Base-by-base conservation (phyloP, 768 basidiomycete species). In the Mycena latifolia region DNA sequence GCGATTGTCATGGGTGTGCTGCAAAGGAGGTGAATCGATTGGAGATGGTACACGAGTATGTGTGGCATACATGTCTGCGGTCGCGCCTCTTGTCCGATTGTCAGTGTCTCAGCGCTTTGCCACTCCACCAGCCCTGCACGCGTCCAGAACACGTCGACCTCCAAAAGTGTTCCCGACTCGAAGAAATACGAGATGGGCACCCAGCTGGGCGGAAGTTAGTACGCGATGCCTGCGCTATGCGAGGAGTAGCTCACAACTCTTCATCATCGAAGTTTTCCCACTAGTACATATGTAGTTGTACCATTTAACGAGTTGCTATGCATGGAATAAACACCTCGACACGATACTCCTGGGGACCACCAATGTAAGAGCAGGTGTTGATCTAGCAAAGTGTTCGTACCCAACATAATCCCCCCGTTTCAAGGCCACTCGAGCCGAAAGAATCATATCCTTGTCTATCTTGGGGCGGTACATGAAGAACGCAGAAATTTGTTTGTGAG, bases 51-150 rank as follows among this genome's bases (percentile, higher is more conserved):
- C 43, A 45, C 43, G 43, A 45, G 43, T 45, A 45, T 28, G 43
- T 55, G 39, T 27, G 39, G 43, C 54, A 55, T 55, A 55, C 54
- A 55, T 41, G 54, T 55, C 54, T 55, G 54, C 39, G 54, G 54
- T 55, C 39, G 39, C 39, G 27, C 54, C 39, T 55, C 54, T 55
- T 55, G 54, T 55, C 41, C 54, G 39, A 55, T 55, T 55, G 39
- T 55, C 39, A 55, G 54, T 43, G 54, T 55, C 39, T 55, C 54
- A 55, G 24, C 27, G 28, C 28, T 56, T 56, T 28, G 55, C 55
- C 55, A 56, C n/a, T 45, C 28, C 41, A 46, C 55, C 43, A 56
- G 55, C 28, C 55, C 55, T 56, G 55, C 28, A 55, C 53, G 53
- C 37, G 22, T 55, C 25, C 53, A 55, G 37, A 55, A 55, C 24